Evolutionary conservation across 176 grass and related monocot genomes (phyloP), one percentile per base, ranked within the genome.

Genomic region (Juncus effusus): DNA sequence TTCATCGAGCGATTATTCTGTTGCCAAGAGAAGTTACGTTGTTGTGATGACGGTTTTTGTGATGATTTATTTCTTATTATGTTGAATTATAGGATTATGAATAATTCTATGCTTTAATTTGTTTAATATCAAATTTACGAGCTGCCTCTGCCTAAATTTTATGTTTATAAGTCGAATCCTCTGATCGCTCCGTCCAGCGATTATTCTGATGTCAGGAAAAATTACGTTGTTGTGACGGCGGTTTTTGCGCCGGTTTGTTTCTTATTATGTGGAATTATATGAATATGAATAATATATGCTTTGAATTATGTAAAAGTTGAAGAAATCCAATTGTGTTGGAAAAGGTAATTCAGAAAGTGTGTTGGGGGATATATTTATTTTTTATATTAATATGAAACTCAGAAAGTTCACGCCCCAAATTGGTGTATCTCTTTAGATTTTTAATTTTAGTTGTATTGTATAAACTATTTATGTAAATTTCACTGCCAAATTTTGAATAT

Each of bases 91-190:
- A 16, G 19, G 19, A 28, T 28, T 28, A 28, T 28, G 19, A 28
- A 28, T 28, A 28, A 28, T 28, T 28, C 19, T 28, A 28, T 1
- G 19, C 19, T 28, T 28, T 28, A 1, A 28, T 28, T 28, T 28
- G 1, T 28, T 28, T 57, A 16, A 16, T 57, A 9, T 16, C 54
- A 13, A 28, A 28, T 28, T 16, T 57, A 19, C n/a, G 54, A 10
- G 56, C 53, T 51, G 3, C 51, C 67, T 5, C 54, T 52, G 2
- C 54, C 68, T 5, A 36, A 72, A 3, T 4, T 4, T 11, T 42
- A 72, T 7, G 39, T 59, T 6, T 72, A 72, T 55, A 50, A 35
- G 8, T 56, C 52, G 40, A 72, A 72, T 36, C 68, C 68, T 35
- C 16, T 59, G 9, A 58, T 72, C 28, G 68, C 38, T 13, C 9